phyloP scores from a whole-genome alignment of 345 rosid species.

The Gossypium anomalum region DNA sequence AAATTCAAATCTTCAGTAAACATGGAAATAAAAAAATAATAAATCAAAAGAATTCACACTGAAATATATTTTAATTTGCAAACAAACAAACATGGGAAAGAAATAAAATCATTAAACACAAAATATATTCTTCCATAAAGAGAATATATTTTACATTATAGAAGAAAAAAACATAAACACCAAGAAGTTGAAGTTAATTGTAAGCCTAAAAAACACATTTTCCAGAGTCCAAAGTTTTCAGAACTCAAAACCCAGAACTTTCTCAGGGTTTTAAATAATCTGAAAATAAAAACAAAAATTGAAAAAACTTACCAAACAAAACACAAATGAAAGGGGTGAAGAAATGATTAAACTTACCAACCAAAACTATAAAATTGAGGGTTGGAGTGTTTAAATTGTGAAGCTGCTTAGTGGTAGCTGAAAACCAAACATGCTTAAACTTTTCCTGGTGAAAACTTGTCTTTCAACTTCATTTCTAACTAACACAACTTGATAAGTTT shows the following conservation, averaged over 20 bases:
- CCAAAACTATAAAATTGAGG: neutral
- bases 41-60: too few relatives aligned
- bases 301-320: neutral
- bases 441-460: neutral
- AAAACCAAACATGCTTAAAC: neutral
- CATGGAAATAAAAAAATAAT: neutral
- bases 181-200: neutral
- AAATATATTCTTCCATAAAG: neutral
- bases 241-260: constrained; percentile 6
- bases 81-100: neutral
- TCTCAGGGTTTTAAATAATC: neutral
- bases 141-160: neutral
- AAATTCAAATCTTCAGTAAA: neutral
- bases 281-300: neutral
- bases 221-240: neutral
- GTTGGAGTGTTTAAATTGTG: neutral
- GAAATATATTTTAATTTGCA: neutral
- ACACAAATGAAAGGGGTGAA: too few relatives aligned
- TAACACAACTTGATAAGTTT: neutral
- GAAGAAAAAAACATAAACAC: too few relatives aligned
- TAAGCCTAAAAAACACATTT: neutral
- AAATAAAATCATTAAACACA: neutral
- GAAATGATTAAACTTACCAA: neutral
- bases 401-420: neutral
- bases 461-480: neutral